phyloP scores from a whole-genome alignment of 805 yeast genomes.

The Pichia cabralensis region DNA sequence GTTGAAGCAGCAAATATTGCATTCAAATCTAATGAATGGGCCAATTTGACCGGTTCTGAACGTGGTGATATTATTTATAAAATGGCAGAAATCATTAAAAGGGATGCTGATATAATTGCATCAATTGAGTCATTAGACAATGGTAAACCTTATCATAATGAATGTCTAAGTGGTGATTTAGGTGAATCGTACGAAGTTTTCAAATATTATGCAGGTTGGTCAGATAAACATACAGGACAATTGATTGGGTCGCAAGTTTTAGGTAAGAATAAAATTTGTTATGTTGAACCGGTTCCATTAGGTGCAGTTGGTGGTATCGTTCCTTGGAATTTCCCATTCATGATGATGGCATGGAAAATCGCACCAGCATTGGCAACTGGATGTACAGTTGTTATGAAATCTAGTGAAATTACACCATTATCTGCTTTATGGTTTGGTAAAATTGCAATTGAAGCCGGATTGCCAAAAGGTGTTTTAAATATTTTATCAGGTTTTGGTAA shows the following conservation, averaged over 20 bases:
- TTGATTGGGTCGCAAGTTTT: slow-evolving; percentile 30
- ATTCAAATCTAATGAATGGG: slow-evolving; percentile 38
- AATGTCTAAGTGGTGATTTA: slow-evolving; percentile 32
- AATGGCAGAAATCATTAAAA: slow-evolving; percentile 40
- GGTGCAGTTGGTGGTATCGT: slow-evolving; percentile 77
- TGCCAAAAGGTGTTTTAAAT: slow-evolving; percentile 71
- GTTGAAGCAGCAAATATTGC: slow-evolving; percentile 59
- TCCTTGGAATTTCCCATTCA: slow-evolving; percentile 77
- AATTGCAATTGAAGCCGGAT: slow-evolving; percentile 54
- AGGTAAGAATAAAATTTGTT: slow-evolving; percentile 37
- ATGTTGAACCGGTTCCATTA: slow-evolving; percentile 46
- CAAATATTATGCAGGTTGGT: slow-evolving; percentile 69
- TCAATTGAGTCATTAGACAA: slow-evolving; percentile 47
- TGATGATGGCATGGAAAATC: slow-evolving; percentile 71
- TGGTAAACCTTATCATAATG: slow-evolving; percentile 44
- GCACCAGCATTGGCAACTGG: slow-evolving; percentile 73
- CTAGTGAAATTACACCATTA: slow-evolving; percentile 70
- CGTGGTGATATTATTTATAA: slow-evolving; percentile 46
- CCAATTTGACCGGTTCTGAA: slow-evolving; percentile 35
- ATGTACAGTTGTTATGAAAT: slow-evolving; percentile 59
- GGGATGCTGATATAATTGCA: slow-evolving; percentile 40
- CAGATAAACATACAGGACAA: slow-evolving; percentile 65
- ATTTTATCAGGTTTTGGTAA: slow-evolving; percentile 65
- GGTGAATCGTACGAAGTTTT: slow-evolving; percentile 30
- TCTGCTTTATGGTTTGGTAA: slow-evolving; percentile 58